Percentiles rank a stretch among this genome's conserved stretches.
Conservation (phyloP, 225 moss, liverwort and hornwort genomes). For the Takakia lepidozioides region DNA sequence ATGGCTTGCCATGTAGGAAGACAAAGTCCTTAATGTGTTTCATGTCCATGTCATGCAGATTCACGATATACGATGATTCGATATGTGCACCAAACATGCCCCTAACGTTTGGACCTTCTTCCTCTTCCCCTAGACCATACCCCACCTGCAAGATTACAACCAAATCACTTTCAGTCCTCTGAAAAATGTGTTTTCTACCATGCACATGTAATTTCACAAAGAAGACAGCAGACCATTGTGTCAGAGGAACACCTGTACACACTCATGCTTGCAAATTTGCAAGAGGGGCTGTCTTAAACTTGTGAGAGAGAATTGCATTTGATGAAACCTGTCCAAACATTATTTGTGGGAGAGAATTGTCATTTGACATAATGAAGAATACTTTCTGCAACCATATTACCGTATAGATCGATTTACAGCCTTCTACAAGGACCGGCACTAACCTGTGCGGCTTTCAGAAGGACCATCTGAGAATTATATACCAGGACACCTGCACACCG, state of each 20-base stretch:
- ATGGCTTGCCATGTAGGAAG: constrained; percentile 79
- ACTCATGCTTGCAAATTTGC: too few relatives aligned
- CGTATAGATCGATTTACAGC: neutral
- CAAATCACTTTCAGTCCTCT: too few relatives aligned
- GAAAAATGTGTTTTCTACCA: too few relatives aligned
- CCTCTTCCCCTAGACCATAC: constrained; percentile 91
- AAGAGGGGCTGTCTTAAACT: too few relatives aligned
- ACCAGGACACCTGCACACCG: constrained; percentile 91
- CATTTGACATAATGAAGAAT: too few relatives aligned
- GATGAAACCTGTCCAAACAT: too few relatives aligned
- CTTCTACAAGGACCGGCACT: neutral
- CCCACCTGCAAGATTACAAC: constrained; percentile 58
- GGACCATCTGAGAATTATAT: constrained; percentile 81
- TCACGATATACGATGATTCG: constrained; percentile 89
- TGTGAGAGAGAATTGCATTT: too few relatives aligned
- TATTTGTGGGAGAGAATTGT: too few relatives aligned
- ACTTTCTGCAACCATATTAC: too few relatives aligned
- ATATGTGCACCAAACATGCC: constrained; percentile 76
- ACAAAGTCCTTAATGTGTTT: constrained; percentile 93
- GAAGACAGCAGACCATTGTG: too few relatives aligned
- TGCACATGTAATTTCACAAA: too few relatives aligned
- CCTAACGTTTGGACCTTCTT: constrained; percentile 56
- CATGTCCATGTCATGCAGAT: constrained; percentile 85
- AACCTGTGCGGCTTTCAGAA: constrained; percentile 91
- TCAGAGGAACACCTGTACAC: too few relatives aligned